Evolutionary conservation across 2,329 filamentous ascomycete species (phyloP).

Genomic region (Periconia digitata): DNA sequence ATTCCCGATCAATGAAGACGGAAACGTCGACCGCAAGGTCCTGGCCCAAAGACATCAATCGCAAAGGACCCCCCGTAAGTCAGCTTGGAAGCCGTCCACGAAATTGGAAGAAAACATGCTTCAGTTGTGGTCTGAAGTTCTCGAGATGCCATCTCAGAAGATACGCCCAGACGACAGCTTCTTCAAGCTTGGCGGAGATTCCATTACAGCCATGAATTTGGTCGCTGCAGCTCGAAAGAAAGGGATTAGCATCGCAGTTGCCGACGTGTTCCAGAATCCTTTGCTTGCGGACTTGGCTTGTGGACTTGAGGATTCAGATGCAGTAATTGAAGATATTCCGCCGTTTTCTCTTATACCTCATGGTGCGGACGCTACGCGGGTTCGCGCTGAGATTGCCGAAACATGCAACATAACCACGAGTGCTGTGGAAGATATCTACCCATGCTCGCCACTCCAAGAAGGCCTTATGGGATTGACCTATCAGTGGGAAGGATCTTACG

Average conservation of each 20-base stretch:
- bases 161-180: conserved; percentile 45
- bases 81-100: too few relatives aligned
- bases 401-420: not conserved
- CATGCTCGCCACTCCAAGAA: conserved; percentile 10
- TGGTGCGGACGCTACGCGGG: too few relatives aligned
- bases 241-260: not conserved
- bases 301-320: too few relatives aligned
- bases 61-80: too few relatives aligned
- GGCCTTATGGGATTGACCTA: conserved; percentile 5
- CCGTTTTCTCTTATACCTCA: too few relatives aligned
- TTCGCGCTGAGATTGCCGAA: too few relatives aligned
- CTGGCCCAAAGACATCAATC: not conserved
- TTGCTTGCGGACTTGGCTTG: conserved; percentile 1
- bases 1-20: conserved; percentile 4
- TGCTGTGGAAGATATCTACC: conserved; percentile 8
- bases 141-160: not conserved
- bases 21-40: conserved; percentile 7
- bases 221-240: not conserved
- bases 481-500: not conserved
- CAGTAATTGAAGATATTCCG: too few relatives aligned
- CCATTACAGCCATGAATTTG: conserved; percentile 7
- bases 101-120: too few relatives aligned
- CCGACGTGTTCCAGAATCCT: conserved; percentile 3
- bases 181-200: conserved; percentile 1
- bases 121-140: not conserved